Conservation (phyloP, 345 rosid species). For the Physaria fendleri region DNA sequence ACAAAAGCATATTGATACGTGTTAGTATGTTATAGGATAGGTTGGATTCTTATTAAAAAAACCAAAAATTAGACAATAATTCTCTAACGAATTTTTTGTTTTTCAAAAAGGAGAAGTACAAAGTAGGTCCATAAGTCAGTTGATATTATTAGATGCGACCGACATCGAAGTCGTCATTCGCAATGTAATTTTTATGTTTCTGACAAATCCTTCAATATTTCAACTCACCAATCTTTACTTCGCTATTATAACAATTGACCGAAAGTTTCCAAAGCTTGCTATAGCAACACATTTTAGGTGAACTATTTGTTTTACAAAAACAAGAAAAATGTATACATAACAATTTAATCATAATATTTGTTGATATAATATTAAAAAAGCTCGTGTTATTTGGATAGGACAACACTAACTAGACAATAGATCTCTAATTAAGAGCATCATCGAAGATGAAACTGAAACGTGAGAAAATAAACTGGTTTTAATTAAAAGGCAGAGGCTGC, state of each 20-base stretch:
- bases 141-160: constrained; percentile 23
- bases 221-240: constrained; percentile 9
- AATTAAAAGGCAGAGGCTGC: neutral
- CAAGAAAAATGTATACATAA: neutral
- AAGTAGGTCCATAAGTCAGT: constrained; percentile 21
- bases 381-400: neutral
- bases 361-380: neutral
- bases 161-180: constrained; percentile 22
- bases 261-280: neutral
- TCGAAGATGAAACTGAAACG: neutral
- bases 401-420: neutral
- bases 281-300: neutral
- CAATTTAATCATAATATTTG: neutral
- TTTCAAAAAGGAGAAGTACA: too few species aligned
- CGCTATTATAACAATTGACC: neutral
- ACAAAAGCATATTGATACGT: neutral
- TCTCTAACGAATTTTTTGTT: too few species aligned
- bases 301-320: neutral
- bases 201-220: constrained; percentile 6
- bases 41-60: neutral
- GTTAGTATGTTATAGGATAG: constrained; percentile 1
- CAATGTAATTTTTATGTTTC: constrained; percentile 4
- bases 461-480: neutral
- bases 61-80: neutral
- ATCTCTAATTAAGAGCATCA: neutral